Evolutionary conservation across 176 grass and related monocot species (phyloP), one percentile per base, ranked within the genome.

Genomic region (Rhipidocladum racemiflorum): DNA sequence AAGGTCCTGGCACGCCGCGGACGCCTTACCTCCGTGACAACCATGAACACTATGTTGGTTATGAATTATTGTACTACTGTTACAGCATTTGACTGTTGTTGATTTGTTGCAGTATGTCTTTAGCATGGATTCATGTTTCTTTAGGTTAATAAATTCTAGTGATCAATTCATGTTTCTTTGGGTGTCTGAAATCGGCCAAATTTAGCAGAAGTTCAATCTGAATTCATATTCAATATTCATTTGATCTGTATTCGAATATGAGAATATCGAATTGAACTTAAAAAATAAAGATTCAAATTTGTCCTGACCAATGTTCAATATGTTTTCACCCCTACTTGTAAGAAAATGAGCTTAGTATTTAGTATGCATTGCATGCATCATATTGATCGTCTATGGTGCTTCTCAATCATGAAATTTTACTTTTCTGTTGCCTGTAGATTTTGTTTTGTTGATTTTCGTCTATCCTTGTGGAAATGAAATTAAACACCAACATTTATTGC

Each of bases 381-480:
- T 49, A 46, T 72, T 48, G 27, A 35, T 61, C 0, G 7, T 61
- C 20, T 17, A n/a, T 79, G 48, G 29, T 60, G 23, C 72, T 53
- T 79, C 68, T 84, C 40, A 59, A 36, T 88, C 72, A 49, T 67
- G 59, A 23, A 17, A 15, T 23, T 59, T 6, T 64, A 48, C 56
- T 29, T 13, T 40, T 43, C 17, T 44, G 36, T 44, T 70, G 61
- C 38, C 28, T 48, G 17, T 76, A 20, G 16, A 35, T 77, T 20
- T 78, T 88, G 27, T 84, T 84, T 64, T 16, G 10, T 49, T 55
- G n/a, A 74, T 5, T 45, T 50, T 64, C 6, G 15, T 74, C 48
- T 38, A 40, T 84, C 7, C 8, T 72, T 23, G 5, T 84, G 46
- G 80, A 61, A 70, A 61, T 12, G 25, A 71, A 62, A 80, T 5